Evolutionary conservation across 2,329 filamentous ascomycete species (phyloP), one percentile per base, ranked within the genome.

Genomic region (Thelonectria discophora): DNA sequence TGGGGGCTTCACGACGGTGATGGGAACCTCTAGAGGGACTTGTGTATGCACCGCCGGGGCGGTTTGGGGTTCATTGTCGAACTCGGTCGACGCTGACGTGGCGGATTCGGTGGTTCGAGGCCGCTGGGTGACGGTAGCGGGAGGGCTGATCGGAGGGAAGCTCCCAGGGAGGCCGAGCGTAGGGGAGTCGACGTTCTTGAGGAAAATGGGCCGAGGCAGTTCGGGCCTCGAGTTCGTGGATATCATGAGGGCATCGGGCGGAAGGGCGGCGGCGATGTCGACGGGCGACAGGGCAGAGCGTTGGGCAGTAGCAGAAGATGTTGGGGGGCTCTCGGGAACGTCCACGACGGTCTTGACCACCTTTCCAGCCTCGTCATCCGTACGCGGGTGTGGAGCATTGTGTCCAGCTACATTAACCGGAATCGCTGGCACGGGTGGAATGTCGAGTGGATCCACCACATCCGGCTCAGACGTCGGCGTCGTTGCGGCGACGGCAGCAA

Each of bases 61-160:
- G 1, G 83, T 86, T 72, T 93, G 90, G 20, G 88, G 83, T 67
- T 93, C 90, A n/a, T 82, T 83, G 66, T 93, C 91, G 67, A 93
- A 91, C 69, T 91, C 88, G 0, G 90, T 92, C 8, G 83, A 83
- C 43, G 82, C 82, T n/a, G 88, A 89, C 6, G 77, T 78, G 48
- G 78, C 78, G 6, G 90, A 90, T 13, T 86, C 72, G 3, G 88
- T 85, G 15, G 89, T 90, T 32, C 75, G 76, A 2, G 87, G 87
- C 32, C 79, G 77, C 45, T 85, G 79, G 30, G 87, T 82, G 12
- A 75, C 71, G 18, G 78, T 76, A 10, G 74, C 65, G 2, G 75
- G 71, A 47, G 78, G 77, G 21, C 70, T 80, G 40, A 75, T 67
- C 27, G 76, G 74, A 55, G 85, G 82, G 72, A 90, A 88, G 69